Evolutionary conservation across 1,284 basidiomycete genomes (phyloP).

Genomic region (Microbotryum lychnidis-dioicae): DNA sequence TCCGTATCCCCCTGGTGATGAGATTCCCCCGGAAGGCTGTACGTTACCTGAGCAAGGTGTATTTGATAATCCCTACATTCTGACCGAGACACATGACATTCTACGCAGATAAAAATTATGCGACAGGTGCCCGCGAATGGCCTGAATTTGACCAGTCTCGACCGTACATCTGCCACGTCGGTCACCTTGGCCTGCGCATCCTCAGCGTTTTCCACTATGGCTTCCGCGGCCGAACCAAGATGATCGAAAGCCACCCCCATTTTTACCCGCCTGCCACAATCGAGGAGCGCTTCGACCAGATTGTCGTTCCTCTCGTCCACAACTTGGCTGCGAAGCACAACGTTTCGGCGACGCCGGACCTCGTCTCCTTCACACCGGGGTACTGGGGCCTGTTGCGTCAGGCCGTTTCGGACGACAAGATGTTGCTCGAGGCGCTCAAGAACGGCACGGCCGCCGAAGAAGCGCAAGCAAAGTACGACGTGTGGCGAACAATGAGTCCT

Average conservation of each 20-base stretch:
- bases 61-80: background rate
- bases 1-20: constrained; percentile 14
- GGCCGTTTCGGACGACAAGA: constrained; percentile 8
- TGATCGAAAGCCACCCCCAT: constrained; percentile 12
- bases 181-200: constrained; percentile 11
- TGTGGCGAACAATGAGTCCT: constrained; percentile 6
- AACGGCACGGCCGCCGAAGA: background rate
- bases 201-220: constrained; percentile 27
- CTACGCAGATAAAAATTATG: constrained; percentile 2
- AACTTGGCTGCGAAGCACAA: constrained; percentile 5
- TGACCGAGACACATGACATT: background rate
- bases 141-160: constrained; percentile 14
- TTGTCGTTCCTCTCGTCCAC: constrained; percentile 18
- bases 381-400: constrained; percentile 23
- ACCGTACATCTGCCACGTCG: constrained; percentile 22
- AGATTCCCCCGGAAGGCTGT: constrained; percentile 15
- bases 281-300: constrained; percentile 26
- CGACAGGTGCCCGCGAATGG: constrained; percentile 14
- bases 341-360: constrained; percentile 9
- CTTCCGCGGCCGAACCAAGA: constrained; percentile 3
- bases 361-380: constrained; percentile 17
- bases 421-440: background rate
- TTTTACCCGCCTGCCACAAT: constrained; percentile 17
- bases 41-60: background rate
- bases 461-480: background rate